Base-by-base conservation (phyloP, 129 eudicot genomes). In the Solidago caesia region DNA sequence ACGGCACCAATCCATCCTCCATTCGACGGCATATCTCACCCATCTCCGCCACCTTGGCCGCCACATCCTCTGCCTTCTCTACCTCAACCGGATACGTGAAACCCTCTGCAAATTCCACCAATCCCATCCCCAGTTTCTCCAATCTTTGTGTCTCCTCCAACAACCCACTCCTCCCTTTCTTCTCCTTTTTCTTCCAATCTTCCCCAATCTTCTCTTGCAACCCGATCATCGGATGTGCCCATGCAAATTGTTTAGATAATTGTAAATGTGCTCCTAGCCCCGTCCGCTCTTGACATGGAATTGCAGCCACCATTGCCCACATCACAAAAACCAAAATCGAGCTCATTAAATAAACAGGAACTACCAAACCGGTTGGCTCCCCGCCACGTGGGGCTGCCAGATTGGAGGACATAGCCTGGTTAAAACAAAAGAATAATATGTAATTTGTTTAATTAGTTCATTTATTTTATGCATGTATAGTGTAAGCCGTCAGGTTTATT, bases 121-220 rank as follows among this genome's bases (percentile, higher is more conserved):
- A 46, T 0, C 70, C 75, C 29, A 25, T 78, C 7, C 85, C 93
- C 26, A 84, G 47, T 41, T 85, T 88, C 88, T 91, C 99, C 86
- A 91, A 71, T 67, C 56, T 85, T 53, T 82, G 89, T 39, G 83
- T 57, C 82, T 94, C 99, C 13, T 84, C 89, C 86, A 94, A 56
- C 64, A 94, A 74, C 9, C 99, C 99, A 39, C 79, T 80, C 6
- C 80, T 67, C 47, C 93, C 96, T 62, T 85, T 94, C 88, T 90
- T 94, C 88, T 94, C 98, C 74, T 90, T 94, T 79, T 83, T 90
- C 84, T 90, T 94, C 98, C 96, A 88, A 8, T 88, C 85, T 73
- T 94, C 98, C 6, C 85, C 92, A 4, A 94, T 90, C 72, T 85
- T 94, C 75, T 94, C 98, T 4, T 94, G 98, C 44, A 94, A 77